Evolutionary conservation across 257 asterid species (phyloP).

Genomic region (Nyctanthes arbortristis): DNA sequence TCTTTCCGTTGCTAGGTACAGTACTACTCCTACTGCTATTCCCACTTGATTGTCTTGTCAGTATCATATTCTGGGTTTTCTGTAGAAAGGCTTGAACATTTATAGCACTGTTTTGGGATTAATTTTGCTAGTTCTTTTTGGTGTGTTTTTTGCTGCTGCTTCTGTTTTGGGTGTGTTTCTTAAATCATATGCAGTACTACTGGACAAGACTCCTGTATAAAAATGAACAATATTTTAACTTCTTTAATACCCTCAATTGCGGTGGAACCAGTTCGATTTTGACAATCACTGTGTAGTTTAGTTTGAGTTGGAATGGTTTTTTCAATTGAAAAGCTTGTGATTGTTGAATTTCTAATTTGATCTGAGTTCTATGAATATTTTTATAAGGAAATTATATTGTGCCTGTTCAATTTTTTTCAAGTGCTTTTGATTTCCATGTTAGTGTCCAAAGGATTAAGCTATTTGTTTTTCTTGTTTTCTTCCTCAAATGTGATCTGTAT

Average conservation of each 20-base stretch:
- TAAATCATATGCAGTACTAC: background rate
- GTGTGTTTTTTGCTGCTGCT: too few relatives aligned
- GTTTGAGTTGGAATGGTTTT: background rate
- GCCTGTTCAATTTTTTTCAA: background rate
- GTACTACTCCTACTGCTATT: background rate
- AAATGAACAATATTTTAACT: background rate
- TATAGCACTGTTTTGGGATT: background rate
- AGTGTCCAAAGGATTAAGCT: background rate
- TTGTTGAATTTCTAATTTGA: too few relatives aligned
- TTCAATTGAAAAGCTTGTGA: too few relatives aligned
- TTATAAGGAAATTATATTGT: background rate
- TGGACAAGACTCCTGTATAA: background rate
- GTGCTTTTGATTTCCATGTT: background rate
- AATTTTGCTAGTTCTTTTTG: background rate
- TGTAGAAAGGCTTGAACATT: background rate
- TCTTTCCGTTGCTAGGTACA: slow-evolving; percentile 66
- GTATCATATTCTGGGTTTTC: background rate
- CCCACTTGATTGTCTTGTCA: background rate
- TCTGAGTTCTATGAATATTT: background rate
- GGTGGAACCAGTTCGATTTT: background rate
- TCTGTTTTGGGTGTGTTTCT: background rate
- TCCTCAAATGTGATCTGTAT: background rate
- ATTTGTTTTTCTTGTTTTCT: background rate
- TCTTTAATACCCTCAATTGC: background rate
- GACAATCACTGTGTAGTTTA: background rate